Evolutionary conservation across 208 protist species (phyloP).

Genomic region (Herpetomonas samuelpessoai): DNA sequence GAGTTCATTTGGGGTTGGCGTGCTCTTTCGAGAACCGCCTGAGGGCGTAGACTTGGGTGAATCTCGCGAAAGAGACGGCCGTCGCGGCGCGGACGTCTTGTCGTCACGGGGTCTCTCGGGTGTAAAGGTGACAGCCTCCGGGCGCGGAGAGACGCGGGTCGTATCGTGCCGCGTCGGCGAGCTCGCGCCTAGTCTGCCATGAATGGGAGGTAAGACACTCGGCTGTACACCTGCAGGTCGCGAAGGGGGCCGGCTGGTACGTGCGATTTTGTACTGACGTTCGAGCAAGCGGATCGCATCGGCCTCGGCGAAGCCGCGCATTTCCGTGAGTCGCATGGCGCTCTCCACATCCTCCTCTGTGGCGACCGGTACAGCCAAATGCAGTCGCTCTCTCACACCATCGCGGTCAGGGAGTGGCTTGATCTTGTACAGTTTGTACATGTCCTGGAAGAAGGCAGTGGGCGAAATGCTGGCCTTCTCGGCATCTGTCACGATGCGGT

Average conservation of each 20-base stretch:
- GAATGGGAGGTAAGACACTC: no score
- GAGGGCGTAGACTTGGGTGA: no score
- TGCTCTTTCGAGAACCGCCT: no score
- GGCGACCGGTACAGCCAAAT: conserved; percentile 26
- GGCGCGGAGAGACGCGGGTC: no score
- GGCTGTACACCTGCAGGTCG: background rate
- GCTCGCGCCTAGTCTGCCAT: no score
- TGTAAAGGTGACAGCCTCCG: no score
- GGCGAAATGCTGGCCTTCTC: conserved; percentile 20
- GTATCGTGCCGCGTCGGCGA: no score
- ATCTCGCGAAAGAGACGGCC: no score
- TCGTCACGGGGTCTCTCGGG: no score
- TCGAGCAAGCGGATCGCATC: conserved; percentile 36
- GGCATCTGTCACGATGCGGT: conserved; percentile 17
- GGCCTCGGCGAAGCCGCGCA: conserved; percentile 31
- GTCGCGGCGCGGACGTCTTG: no score
- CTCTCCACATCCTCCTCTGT: conserved; percentile 35
- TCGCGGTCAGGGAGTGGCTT: conserved; percentile 35
- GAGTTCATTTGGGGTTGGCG: no score
- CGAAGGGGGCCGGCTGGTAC: background rate
- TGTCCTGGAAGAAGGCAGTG: conserved; percentile 29
- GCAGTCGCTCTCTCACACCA: conserved; percentile 19
- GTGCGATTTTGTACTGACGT: conserved; percentile 11
- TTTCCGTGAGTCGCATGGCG: conserved; percentile 35
- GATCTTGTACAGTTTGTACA: conserved; percentile 37